phyloP scores from a whole-genome alignment of 2,329 filamentous ascomycete genomes.

The Botrytis fragariae region DNA sequence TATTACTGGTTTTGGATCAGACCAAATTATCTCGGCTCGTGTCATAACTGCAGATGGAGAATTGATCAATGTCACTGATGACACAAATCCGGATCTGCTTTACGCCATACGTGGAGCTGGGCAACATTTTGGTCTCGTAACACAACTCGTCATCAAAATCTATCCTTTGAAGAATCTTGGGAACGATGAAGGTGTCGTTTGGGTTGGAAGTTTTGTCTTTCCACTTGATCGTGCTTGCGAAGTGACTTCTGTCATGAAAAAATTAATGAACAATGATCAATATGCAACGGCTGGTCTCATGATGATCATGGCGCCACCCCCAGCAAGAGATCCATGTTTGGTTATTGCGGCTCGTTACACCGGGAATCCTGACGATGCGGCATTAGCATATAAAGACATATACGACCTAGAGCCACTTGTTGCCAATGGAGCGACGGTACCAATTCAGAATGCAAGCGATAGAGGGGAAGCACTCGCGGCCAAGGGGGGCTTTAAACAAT shows the following conservation, averaged over 20 bases:
- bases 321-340: conserved; percentile 13
- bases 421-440: background rate
- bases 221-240: conserved; percentile 33
- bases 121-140: conserved; percentile 38
- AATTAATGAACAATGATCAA: conserved; percentile 13
- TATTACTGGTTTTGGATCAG: conserved; percentile 30
- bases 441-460: conserved; percentile 17
- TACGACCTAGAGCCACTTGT: conserved; percentile 11
- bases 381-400: background rate
- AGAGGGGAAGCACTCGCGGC: conserved; percentile 15
- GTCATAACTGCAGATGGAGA: conserved; percentile 35
- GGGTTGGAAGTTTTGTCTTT: conserved; percentile 37
- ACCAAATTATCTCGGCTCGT: conserved; percentile 34
- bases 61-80: conserved; percentile 28
- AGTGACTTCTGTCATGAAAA: conserved; percentile 32
- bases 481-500: conserved; percentile 18
- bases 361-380: conserved; percentile 11
- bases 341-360: conserved; percentile 17
- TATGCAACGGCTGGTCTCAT: conserved; percentile 18
- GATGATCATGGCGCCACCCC: conserved; percentile 19
- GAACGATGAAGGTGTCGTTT: conserved; percentile 27
- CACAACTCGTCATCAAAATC: conserved; percentile 33
- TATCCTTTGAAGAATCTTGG: conserved; percentile 25
- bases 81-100: conserved; percentile 27
- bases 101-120: conserved; percentile 37